phyloP scores from a whole-genome alignment of 257 asterid genomes.

The Prunella vulgaris region DNA sequence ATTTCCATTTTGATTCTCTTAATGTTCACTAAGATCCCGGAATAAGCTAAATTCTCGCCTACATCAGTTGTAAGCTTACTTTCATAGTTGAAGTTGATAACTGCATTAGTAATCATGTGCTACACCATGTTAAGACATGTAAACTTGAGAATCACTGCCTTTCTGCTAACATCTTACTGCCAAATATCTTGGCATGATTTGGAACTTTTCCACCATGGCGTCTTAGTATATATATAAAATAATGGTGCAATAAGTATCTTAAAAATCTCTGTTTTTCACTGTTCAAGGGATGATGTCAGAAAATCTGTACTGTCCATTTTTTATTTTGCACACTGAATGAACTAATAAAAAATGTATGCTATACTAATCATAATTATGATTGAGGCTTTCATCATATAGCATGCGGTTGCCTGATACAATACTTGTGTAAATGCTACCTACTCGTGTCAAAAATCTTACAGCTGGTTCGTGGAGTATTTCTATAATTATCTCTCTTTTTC shows the following conservation, averaged over 20 bases:
- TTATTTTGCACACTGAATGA: not conserved
- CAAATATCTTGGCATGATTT: not conserved
- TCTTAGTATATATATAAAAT: not conserved
- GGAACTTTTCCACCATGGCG: not conserved
- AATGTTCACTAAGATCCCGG: not conserved
- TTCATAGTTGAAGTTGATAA: not conserved
- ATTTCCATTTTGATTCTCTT: not conserved
- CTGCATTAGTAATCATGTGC: not conserved
- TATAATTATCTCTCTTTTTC: not conserved
- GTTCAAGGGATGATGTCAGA: not conserved
- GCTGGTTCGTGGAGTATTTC: not conserved
- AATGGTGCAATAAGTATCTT: not conserved
- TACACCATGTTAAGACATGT: not conserved
- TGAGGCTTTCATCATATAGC: too few relatives aligned
- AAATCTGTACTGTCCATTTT: not conserved
- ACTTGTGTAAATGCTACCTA: not conserved
- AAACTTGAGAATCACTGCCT: not conserved
- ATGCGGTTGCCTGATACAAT: not conserved
- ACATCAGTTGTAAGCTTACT: not conserved
- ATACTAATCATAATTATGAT: not conserved
- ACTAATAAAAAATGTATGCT: not conserved
- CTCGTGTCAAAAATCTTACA: not conserved
- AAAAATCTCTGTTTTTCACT: not conserved
- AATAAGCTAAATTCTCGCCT: not conserved
- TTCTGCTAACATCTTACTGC: conserved; percentile 3